Conservation (phyloP, 345 rosid genomes). For the Corymbia maculata region DNA sequence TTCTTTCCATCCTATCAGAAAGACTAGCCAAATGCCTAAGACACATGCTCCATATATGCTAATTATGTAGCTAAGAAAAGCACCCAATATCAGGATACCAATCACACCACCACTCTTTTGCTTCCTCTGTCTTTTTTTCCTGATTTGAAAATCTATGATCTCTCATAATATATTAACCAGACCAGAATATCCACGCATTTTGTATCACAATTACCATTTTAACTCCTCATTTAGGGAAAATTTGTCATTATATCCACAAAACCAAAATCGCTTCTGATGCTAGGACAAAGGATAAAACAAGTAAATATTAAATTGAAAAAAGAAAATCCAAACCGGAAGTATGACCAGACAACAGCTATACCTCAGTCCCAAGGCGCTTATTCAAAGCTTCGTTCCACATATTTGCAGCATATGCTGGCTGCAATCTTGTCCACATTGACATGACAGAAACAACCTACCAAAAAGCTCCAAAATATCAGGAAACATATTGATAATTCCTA, state of each 20-base stretch:
- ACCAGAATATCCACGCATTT: not conserved
- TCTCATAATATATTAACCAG: not conserved
- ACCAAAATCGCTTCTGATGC: not conserved
- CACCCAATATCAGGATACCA: not conserved
- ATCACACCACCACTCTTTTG: not conserved
- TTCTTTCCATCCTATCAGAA: not conserved
- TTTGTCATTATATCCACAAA: not conserved
- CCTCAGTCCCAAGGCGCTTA: conserved; percentile 94
- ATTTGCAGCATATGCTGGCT: conserved; percentile 95
- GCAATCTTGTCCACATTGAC: conserved; percentile 97
- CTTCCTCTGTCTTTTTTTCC: not conserved
- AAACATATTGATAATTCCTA: not conserved
- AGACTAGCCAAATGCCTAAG: not conserved
- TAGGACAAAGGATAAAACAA: not conserved
- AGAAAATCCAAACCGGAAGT: not conserved
- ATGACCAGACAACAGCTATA: conserved; percentile 3
- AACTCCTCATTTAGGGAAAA: not conserved
- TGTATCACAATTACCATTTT: not conserved
- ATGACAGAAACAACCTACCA: conserved; percentile 91
- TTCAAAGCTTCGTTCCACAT: conserved; percentile 99
- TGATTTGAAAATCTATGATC: not conserved
- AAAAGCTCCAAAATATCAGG: not conserved
- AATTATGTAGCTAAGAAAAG: not conserved
- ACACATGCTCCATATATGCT: not conserved
- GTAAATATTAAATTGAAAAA: not conserved